Evolutionary conservation across 1,284 basidiomycete genomes (phyloP).

Genomic region (Kalmanozyma brasiliensis): DNA sequence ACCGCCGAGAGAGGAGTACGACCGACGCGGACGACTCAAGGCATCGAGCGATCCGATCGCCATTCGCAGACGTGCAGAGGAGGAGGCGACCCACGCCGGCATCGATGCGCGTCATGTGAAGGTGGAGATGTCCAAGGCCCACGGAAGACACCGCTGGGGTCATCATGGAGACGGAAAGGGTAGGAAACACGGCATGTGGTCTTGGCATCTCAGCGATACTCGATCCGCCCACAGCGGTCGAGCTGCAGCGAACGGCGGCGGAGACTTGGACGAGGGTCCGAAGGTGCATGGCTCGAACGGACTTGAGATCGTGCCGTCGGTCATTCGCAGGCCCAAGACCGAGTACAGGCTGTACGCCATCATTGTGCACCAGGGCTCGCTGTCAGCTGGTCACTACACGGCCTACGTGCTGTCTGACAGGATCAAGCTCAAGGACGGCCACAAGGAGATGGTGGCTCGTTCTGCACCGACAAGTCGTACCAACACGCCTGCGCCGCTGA

Average conservation of each 20-base stretch:
- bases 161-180: constrained; percentile 20
- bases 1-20: constrained; percentile 78
- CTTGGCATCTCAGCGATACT: constrained; percentile 40
- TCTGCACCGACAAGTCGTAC: constrained; percentile 40
- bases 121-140: constrained; percentile 26
- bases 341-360: constrained; percentile 73
- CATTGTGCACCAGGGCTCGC: constrained; percentile 76
- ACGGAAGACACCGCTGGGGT: constrained; percentile 10
- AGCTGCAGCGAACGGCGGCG: neutral
- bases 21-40: constrained; percentile 69
- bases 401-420: constrained; percentile 58
- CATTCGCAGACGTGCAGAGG: constrained; percentile 53
- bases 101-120: constrained; percentile 69
- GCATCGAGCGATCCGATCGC: constrained; percentile 65
- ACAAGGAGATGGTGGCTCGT: constrained; percentile 37
- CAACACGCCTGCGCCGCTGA: constrained; percentile 35
- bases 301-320: constrained; percentile 34
- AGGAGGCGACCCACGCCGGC: constrained; percentile 59
- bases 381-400: constrained; percentile 60
- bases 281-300: constrained; percentile 30
- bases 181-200: constrained; percentile 42
- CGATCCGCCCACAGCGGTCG: constrained; percentile 1
- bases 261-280: constrained; percentile 40
- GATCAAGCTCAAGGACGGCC: constrained; percentile 43
- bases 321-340: constrained; percentile 41